Evolutionary conservation across 106 monocot species (phyloP), one percentile per base, ranked within the genome.

Genomic region (Phalaenopsis equestris): DNA sequence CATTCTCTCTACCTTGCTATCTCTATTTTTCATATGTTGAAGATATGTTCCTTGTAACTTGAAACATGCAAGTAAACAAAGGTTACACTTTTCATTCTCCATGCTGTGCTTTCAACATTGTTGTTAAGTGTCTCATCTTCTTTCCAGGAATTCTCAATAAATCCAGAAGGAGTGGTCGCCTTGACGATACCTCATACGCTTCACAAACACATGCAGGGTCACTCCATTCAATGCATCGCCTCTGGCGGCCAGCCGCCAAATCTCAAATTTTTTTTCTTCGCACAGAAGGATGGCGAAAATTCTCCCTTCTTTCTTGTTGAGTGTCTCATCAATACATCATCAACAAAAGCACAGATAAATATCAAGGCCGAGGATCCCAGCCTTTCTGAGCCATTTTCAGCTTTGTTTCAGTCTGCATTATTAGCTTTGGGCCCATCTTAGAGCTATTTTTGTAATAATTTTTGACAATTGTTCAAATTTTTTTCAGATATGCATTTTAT

Each of bases 221-320:
- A 91, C 42, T 90, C 88, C 36, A 93, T 99, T 48, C 92, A 94
- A 41, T 99, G 99, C 88, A 99, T 99, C 19, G 99, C 99, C 15
- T 95, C 94, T 0, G 99, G 97, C 67, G 97, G 99, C 16, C 94
- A 91, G 77, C 80, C 93, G 36, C 99, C 99, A 70, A 93, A 86
- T 73, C 90, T 95, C 67, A 99, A 99, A 84, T 99, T 95, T 87
- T 98, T 98, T 47, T 99, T 99, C 91, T 92, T 88, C 72, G 91
- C 92, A 23, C 92, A 93, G 23, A 90, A 74, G 78, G 81, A 78
- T 21, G 99, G 90, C 23, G 92, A 87, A 14, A 24, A 48, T 49
- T 73, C 87, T 0, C 75, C 78, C 2, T 99, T 94, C 84, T 99
- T 91, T 74, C 93, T 99, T 30, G 88, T 99, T 7, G 99, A 99